Conservation (phyloP, 1,284 basidiomycete species). For the Phlebopus sp. region DNA sequence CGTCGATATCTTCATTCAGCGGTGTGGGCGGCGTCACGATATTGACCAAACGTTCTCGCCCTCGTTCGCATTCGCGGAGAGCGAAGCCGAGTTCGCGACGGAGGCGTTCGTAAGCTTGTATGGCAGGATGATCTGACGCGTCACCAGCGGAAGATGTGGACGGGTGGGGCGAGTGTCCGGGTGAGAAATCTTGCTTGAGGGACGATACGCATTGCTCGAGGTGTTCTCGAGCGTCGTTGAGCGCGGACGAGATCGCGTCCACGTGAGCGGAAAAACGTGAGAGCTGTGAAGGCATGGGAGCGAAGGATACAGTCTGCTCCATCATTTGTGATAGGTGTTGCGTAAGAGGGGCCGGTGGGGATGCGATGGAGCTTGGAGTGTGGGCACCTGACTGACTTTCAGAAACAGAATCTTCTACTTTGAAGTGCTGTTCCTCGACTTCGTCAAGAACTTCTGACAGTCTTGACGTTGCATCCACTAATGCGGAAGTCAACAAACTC, state of each 20-base stretch:
- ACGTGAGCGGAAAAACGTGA: conserved; percentile 68
- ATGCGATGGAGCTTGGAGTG: conserved; percentile 15
- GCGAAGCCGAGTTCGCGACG: conserved; percentile 71
- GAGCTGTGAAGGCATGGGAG: conserved; percentile 65
- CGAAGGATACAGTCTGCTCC: conserved; percentile 47
- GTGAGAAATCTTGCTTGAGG: conserved; percentile 41
- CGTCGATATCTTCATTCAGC: conserved; percentile 35
- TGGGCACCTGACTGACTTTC: conserved; percentile 11
- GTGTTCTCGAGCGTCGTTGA: conserved; percentile 65
- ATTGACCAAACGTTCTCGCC: conserved; percentile 59
- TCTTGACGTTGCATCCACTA: conserved; percentile 59
- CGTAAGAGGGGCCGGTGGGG: conserved; percentile 8
- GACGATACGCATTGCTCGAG: conserved; percentile 57
- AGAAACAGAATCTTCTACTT: conserved; percentile 7
- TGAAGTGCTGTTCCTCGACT: conserved; percentile 37
- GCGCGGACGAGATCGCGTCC: conserved; percentile 59
- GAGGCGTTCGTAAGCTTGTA: conserved; percentile 70
- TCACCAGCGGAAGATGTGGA: conserved; percentile 18
- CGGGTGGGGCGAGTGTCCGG: conserved; percentile 23
- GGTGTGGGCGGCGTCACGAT: conserved; percentile 47
- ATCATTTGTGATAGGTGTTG: conserved; percentile 29
- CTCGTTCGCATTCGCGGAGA: conserved; percentile 75
- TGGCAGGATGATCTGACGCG: conserved; percentile 39
- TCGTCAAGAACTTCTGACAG: conserved; percentile 61
- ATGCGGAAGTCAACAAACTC: conserved; percentile 59